These are phyloP conservation scores for Rhizopogon vulgaris DNA, from an alignment of 768 basidiomycete species.

Conservation along the genomic window DNA sequence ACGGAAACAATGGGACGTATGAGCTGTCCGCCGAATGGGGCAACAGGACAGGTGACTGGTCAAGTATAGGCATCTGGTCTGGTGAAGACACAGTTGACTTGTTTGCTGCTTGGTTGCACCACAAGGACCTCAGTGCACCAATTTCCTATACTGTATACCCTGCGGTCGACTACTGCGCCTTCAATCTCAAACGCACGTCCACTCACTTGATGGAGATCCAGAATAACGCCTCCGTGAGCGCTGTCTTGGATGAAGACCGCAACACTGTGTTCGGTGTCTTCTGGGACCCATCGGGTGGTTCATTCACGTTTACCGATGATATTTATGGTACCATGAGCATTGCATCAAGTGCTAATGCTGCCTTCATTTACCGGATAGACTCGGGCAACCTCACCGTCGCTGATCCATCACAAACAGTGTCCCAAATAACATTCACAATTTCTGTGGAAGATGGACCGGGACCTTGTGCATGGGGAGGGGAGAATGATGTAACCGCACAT, in stretches of 20 bases:
- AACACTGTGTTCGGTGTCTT: slow-evolving; percentile 45
- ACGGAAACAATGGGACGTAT: slow-evolving; percentile 15
- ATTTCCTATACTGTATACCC: slow-evolving; percentile 55
- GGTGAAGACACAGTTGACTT: slow-evolving; percentile 54
- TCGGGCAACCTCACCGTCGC: slow-evolving; percentile 47
- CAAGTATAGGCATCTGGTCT: slow-evolving; percentile 54
- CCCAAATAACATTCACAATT: slow-evolving; percentile 32
- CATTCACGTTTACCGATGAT: slow-evolving; percentile 29
- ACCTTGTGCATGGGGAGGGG: slow-evolving; percentile 12
- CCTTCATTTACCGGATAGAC: slow-evolving; percentile 37
- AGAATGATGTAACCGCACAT: slow-evolving; percentile 19
- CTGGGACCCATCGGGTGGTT: slow-evolving; percentile 46
- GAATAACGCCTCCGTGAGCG: slow-evolving; percentile 45
- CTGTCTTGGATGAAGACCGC: slow-evolving; percentile 41
- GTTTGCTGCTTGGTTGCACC: slow-evolving; percentile 55
- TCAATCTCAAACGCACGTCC: slow-evolving; percentile 31
- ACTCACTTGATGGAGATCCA: slow-evolving; percentile 31
- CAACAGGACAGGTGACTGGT: slow-evolving; percentile 53
- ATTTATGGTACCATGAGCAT: slow-evolving; percentile 25
- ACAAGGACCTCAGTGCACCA: slow-evolving; percentile 32
- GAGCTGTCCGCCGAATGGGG: slow-evolving; percentile 39
- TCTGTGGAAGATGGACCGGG: slow-evolving; percentile 13
- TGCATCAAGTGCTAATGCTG: slow-evolving; percentile 33
- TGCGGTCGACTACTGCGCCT: slow-evolving; percentile 32
- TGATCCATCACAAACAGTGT: slow-evolving; percentile 56